A percentile compares a stretch with the other conserved stretches of the same genome.
phyloP scores from a whole-genome alignment of 805 yeast species.

The Zygotorulaspora florentina region DNA sequence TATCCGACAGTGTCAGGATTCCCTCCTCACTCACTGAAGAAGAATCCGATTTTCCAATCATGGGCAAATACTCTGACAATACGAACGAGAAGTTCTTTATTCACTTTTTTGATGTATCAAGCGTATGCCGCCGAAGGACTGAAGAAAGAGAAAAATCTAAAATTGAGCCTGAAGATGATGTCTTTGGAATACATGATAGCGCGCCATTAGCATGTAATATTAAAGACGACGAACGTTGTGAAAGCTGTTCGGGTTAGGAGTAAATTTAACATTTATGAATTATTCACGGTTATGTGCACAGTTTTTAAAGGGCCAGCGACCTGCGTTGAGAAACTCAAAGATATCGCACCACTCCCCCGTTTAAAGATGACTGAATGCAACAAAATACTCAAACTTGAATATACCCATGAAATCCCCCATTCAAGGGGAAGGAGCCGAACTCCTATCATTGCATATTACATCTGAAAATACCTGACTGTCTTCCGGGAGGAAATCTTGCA shows the following conservation, averaged over 20 bases:
- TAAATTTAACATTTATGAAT: not conserved
- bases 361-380: too few relatives aligned
- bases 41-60: slow-evolving; percentile 56
- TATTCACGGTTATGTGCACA: not conserved
- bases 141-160: slow-evolving; percentile 39
- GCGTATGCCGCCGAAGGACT: slow-evolving; percentile 37
- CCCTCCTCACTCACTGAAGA: slow-evolving; percentile 25
- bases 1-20: slow-evolving; percentile 5
- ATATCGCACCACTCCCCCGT: too few relatives aligned
- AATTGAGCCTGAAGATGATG: slow-evolving; percentile 40
- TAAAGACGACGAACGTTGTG: slow-evolving; percentile 88
- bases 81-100: slow-evolving; percentile 21
- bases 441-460: too few relatives aligned
- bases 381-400: too few relatives aligned
- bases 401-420: too few relatives aligned
- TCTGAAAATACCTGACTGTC: too few relatives aligned
- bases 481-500: too few relatives aligned
- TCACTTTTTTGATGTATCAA: slow-evolving; percentile 24
- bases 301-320: too few relatives aligned
- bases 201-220: slow-evolving; percentile 91
- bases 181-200: slow-evolving; percentile 77
- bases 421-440: too few relatives aligned
- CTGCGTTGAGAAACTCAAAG: too few relatives aligned
- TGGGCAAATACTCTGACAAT: slow-evolving; percentile 12
- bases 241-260: slow-evolving; percentile 89